Base-by-base conservation (phyloP, 305 asterid genomes). In the Fraxinus sp. region DNA sequence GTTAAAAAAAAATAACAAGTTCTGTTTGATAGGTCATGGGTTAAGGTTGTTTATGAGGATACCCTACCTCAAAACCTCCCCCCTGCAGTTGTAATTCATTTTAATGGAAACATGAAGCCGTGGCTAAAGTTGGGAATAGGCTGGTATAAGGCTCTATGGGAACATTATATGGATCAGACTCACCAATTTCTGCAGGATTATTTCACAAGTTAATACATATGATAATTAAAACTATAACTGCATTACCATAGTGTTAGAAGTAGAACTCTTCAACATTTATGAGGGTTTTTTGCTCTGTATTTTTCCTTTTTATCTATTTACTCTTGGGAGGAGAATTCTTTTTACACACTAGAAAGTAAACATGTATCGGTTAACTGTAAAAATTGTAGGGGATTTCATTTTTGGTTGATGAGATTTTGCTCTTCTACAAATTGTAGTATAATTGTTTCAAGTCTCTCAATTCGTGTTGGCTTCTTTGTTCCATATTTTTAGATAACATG, bases 21-120 rank as follows among this genome's bases (percentile, higher is more conserved):
- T 28, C 30, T 28, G 30, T 28, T 28, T 28, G 30, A 28, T 28
- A 28, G 1, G 30, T 28, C 30, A 28, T 28, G 1, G 30, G 30
- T 1, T 28, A 28, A 28, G 30, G 30, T 28, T 28, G 30, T 28
- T 28, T 28, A 28, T 28, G 30, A 28, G 30, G 30, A 28, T 28
- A 28, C 30, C 30, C 30, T 28, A 28, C 30, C 30, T 28, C 30
- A 1, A 28, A 28, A 28, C 30, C 30, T 28, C 1, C 30, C 1
- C 30, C 30, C 86, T n/a, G 93, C 91, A 2, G 93, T 92, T 0
- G 90, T 86, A 46, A 76, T 90, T 81, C 93, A 90, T 85, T 90
- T 87, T 77, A 90, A 87, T 16, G 93, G 92, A 83, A 87, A 89
- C 75, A 84, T 90, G 86, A 90, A 90, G 83, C 93, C 93, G 3